Evolutionary conservation across 2,329 filamentous ascomycete species (phyloP), one percentile per base, ranked within the genome.

Genomic region (Alternaria arbusti): DNA sequence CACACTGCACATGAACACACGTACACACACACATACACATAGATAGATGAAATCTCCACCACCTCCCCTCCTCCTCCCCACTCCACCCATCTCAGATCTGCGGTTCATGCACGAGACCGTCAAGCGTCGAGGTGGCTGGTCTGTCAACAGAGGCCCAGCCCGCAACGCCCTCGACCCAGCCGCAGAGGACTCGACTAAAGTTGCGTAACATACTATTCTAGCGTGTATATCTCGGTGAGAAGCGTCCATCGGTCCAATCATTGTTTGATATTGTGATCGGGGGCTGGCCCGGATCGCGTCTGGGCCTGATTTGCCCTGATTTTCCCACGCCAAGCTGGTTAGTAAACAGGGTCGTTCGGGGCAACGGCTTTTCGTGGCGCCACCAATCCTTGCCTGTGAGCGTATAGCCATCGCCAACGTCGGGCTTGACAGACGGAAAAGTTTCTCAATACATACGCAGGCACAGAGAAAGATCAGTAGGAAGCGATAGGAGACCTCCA

Each of bases 101-200:
- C 67, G 67, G 75, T 78, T 77, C 74, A 76, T 71, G 74, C 75
- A 77, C 66, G 68, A 69, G 65, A 66, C 59, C 59, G 66, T 26
- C 25, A 26, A 26, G 25, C 25, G 25, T 61, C 60, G 64, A 60
- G 66, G 69, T 72, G 73, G 74, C 72, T 71, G 73, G 74, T 70
- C 74, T 63, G 69, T 77, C 75, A 78, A 79, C 74, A 79, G 66
- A 70, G 74, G 65, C 67, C 74, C 70, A 69, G 66, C 69, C 67
- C 57, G 44, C 66, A 64, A 40, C 4, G n/a, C 36, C 5, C 36
- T 17, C 36, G 36, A 40, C 36, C 36, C 20, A 20, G 20, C 20
- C 20, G 20, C 20, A 3, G 2, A 20, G 20, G 20, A 20, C 20
- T 20, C 20, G 20, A 20, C 20, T 20, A 20, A 20, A 20, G 65